A percentile compares a stretch with the other conserved stretches of the same genome.
Evolutionary conservation across 306 rosid species (phyloP).

Genomic region (Cucurbita moschata): DNA sequence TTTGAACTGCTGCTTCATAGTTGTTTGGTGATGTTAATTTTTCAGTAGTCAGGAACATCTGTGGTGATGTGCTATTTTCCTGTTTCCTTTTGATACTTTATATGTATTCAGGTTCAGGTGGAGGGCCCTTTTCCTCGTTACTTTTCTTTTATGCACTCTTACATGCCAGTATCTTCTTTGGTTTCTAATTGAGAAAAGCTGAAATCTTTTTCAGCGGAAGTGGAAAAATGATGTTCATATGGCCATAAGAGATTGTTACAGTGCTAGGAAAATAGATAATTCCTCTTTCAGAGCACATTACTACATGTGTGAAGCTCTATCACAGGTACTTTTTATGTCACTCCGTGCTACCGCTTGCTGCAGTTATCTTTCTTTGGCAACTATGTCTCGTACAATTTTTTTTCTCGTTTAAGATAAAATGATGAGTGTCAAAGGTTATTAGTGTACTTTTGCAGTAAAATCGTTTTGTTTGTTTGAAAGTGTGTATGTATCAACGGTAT

Average conservation of each 20-base stretch:
- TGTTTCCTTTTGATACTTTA: no score
- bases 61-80: neutral
- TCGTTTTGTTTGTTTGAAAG: no score
- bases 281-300: constrained; percentile 49
- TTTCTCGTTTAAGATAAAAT: neutral
- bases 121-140: no score
- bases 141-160: neutral
- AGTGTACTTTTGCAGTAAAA: no score
- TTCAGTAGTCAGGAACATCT: neutral
- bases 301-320: constrained; percentile 75
- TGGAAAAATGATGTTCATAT: constrained; percentile 95
- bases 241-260: constrained; percentile 77
- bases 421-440: no score
- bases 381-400: neutral
- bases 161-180: neutral
- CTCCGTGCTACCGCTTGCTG: neutral
- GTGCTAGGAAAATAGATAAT: constrained; percentile 51
- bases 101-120: no score
- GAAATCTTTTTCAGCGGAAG: constrained; percentile 47
- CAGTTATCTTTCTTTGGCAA: neutral
- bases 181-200: constrained; percentile 6
- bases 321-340: constrained; percentile 46
- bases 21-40: neutral
- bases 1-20: neutral
- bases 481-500: neutral